Evolutionary conservation across 139 green algal genomes (phyloP), one percentile per base, ranked within the genome.

Genomic region (Tetradesmus lagerheimii): DNA sequence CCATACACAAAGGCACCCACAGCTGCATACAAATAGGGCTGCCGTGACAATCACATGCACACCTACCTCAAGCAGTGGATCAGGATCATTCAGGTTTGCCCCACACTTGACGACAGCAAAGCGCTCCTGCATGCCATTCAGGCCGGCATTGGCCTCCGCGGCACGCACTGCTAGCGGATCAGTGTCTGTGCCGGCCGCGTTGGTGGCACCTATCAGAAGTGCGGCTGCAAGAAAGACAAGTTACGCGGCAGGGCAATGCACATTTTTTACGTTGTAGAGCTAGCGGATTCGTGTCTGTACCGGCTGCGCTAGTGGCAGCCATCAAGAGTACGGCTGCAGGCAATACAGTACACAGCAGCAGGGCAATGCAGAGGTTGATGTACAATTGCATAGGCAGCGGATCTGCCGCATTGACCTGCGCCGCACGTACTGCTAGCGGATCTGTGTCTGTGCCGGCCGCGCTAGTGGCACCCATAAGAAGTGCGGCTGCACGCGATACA

Each of bases 371-470:
- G 2, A 25, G 2, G 5, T 2, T 64, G n/a, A n/a, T n/a, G n/a
- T n/a, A n/a, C n/a, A n/a, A 12, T 12, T 57, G 11, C 45, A 57
- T 57, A 9, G 14, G 45, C 45, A 57, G n/a, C n/a, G n/a, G n/a
- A n/a, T n/a, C n/a, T n/a, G n/a, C n/a, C n/a, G 95, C 97, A 89
- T 98, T 99, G 34, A 91, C 82, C 29, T 34, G 12, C 0, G 96
- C 93, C 23, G 93, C 90, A 20, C 84, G n/a, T 27, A 99, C 92
- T 0, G 96, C 93, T 64, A 98, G 84, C 0, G 92, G 85, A 86
- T 98, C 96, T 0, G 95, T 93, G 84, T 99, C 97, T 0, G 94
- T 96, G 53, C 95, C 96, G 2, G 96, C 94, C n/a, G 96, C 96
- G 5, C 41, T 41, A 0, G 27, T 41, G 25, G 50, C 50, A 64